Base-by-base conservation (phyloP, 2,329 filamentous ascomycete genomes). In the Talaromyces sp. region DNA sequence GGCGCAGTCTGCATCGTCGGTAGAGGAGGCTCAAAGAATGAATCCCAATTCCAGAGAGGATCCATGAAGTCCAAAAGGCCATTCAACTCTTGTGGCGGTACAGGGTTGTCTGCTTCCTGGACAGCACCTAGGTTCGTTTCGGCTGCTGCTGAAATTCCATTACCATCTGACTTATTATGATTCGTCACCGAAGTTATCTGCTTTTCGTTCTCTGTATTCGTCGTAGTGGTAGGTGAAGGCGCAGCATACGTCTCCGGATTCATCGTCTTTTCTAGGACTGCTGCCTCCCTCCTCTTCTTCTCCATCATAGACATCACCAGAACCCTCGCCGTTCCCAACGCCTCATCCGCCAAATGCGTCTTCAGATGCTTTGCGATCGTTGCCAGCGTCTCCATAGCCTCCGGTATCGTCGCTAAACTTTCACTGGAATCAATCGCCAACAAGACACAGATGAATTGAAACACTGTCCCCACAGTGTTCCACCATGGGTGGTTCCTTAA, bases 381-480 rank as follows among this genome's bases (percentile, higher is more conserved):
- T 59, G 76, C 74, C 45, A 81, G 69, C 2, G 75, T 71, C n/a
- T 73, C 71, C 72, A 81, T 77, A 1, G 73, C 73, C 22, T 74
- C 73, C 17, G 73, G 68, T 6, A 81, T 73, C 27, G 72, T 71
- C 2, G 73, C 69, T 11, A 79, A 71, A 62, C 73, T 77, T 17
- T 74, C 72, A 0, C 73, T 71, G 2, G 78, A 80, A 54, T 78
- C 77, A 25, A 81, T 75, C 3, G 77, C 78, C 13, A 82, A 72
- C 3, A 78, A 69, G 33, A 79, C 74, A 67, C 79, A 81, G 10
- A 79, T 70, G 49, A 79, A 80, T 65, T 81, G 79, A 58, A 82
- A 82, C 0, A 76, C 72, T 0, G 76, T 75, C 57, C 76, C 75
- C 2, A 81, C 68, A 1, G 80, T 72, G 65, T 80, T 81, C 79